Percentiles rank a stretch among this genome's conserved stretches.
phyloP scores from a whole-genome alignment of 2,329 filamentous ascomycete genomes.

The Neurospora sp. region DNA sequence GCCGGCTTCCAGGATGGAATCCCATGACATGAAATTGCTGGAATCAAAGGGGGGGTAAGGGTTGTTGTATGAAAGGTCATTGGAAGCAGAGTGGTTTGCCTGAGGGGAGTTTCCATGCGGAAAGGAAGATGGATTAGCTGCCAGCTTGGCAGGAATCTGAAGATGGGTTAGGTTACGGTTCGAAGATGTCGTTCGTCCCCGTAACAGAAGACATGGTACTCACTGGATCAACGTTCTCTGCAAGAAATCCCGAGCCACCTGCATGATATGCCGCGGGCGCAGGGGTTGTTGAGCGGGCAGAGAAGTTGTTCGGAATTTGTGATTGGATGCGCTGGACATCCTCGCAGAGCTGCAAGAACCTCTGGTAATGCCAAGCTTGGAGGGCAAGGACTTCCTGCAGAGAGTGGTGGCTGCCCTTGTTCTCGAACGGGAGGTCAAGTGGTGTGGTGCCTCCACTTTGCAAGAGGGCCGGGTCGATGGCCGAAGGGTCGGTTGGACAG shows the following conservation, averaged over 20 bases:
- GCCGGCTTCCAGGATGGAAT: accelerated
- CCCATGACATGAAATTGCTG: background rate
- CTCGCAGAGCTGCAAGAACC: background rate
- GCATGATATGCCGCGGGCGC: background rate
- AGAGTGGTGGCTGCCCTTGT: background rate
- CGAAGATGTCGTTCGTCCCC: no score
- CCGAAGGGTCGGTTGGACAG: background rate
- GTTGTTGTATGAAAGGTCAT: background rate
- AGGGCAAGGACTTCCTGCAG: background rate
- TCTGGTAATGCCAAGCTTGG: background rate
- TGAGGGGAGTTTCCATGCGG: background rate
- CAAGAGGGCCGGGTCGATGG: background rate
- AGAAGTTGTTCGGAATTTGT: background rate
- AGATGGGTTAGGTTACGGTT: no score
- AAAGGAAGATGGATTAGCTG: background rate
- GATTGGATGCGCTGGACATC: background rate
- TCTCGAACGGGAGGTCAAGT: background rate
- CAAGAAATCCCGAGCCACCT: background rate
- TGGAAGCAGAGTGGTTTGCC: background rate
- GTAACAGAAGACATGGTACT: background rate
- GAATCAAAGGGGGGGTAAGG: background rate
- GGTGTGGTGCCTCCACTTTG: background rate
- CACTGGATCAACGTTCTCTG: background rate
- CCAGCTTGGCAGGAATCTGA: background rate
- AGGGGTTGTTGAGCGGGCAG: background rate